A percentile compares a stretch with the other conserved stretches of the same genome.
phyloP scores from a whole-genome alignment of 768 basidiomycete genomes.

The Boletus rubroflammeus region DNA sequence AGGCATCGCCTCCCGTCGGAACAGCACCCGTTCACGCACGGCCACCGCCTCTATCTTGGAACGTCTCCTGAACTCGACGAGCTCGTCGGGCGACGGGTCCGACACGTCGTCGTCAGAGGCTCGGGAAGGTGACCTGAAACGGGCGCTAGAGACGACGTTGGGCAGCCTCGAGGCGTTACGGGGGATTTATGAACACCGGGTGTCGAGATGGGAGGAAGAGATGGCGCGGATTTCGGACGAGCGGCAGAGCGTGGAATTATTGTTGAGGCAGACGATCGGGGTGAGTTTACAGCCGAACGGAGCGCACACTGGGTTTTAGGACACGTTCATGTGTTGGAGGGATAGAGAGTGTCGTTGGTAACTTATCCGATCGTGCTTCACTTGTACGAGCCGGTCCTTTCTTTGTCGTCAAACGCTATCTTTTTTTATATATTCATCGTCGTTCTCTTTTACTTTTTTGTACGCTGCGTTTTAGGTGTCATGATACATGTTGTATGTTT shows the following conservation, averaged over 20 bases:
- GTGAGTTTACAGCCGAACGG: slow-evolving; percentile 32
- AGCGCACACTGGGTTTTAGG: neutral
- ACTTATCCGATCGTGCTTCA: neutral
- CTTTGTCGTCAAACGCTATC: neutral
- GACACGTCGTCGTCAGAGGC: slow-evolving; percentile 46
- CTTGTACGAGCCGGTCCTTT: neutral
- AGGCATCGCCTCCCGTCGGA: slow-evolving; percentile 55
- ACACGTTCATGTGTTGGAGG: too few relatives aligned
- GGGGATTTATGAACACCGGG: slow-evolving; percentile 64
- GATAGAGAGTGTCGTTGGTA: neutral
- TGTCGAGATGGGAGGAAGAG: slow-evolving; percentile 68
- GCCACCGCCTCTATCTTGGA: slow-evolving; percentile 45
- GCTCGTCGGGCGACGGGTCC: slow-evolving; percentile 51
- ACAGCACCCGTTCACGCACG: slow-evolving; percentile 43
- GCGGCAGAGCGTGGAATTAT: slow-evolving; percentile 59
- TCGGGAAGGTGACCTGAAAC: slow-evolving; percentile 62
- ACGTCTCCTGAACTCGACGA: slow-evolving; percentile 37
- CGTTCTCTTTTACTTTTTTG: neutral
- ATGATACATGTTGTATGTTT: slow-evolving; percentile 1
- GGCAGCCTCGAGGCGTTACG: slow-evolving; percentile 63
- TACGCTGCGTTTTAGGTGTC: neutral
- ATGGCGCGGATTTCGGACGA: slow-evolving; percentile 64
- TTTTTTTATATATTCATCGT: neutral
- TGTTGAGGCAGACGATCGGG: slow-evolving; percentile 63
- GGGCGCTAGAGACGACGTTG: slow-evolving; percentile 64